Base-by-base conservation (phyloP, 2,329 filamentous ascomycete species). In the Paecilomyces sp. region DNA sequence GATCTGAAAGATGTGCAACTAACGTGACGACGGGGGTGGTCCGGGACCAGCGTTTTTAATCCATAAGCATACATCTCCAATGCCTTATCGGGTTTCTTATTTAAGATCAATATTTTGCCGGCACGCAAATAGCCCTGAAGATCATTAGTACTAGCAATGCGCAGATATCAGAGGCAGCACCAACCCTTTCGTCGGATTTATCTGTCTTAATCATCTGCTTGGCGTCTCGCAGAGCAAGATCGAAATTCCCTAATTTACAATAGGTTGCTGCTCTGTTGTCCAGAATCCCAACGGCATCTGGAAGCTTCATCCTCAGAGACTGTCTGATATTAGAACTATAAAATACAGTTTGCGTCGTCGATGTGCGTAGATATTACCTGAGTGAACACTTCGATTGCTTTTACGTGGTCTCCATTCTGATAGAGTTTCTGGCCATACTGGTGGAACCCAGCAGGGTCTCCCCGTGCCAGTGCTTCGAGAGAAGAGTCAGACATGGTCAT, bases 31-130 rank as follows among this genome's bases (percentile, higher is more conserved):
- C 68, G 63, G 8, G 68, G 61, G 58, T 79, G 73, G 31, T 74
- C 68, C n/a, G 72, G 67, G 9, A 77, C 72, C 22, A 86, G 74
- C 54, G 74, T 77, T 61, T 80, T 82, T 63, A 87, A 71, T n/a
- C 82, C 85, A 66, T 83, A 81, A 28, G 79, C 76, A 70, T 86
- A 87, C 25, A 86, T 79, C 11, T 80, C 77, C 12, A 83, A 65
- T 5, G 85, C 85, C 25, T 78, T 79, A n/a, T 79, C 76, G 2
- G 73, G 68, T 66, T 82, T 84, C 11, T 77, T 75, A 71, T 81
- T 79, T 60, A 76, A 61, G 11, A 74, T 63, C 28, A 80, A 72
- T 5, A 77, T 68, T 59, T 80, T 80, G 2, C 79, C 83, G 28
- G 81, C 81, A 57, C 83, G 80, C 30, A 86, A 68, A 67, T 87